phyloP scores from a whole-genome alignment of 2,329 filamentous ascomycete genomes.

The Aspergillus intermedius region DNA sequence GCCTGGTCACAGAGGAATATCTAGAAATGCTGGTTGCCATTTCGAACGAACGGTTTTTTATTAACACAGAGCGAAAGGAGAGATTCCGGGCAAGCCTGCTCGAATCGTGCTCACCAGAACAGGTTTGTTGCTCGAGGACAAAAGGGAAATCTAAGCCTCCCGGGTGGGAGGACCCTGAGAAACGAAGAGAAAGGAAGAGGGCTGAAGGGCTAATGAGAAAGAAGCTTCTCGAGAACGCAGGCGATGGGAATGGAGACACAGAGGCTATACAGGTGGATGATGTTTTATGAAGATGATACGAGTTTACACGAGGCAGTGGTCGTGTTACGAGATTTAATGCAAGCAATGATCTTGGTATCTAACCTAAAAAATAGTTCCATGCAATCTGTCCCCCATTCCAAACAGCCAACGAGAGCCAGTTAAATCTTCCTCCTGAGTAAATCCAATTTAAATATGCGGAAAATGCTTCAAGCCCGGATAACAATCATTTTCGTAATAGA shows the following conservation, averaged over 20 bases:
- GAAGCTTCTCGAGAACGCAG: slow-evolving; percentile 14
- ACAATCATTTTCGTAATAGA: not conserved
- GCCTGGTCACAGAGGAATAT: slow-evolving; percentile 60
- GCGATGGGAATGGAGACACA: slow-evolving; percentile 3
- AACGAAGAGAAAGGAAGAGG: slow-evolving; percentile 34
- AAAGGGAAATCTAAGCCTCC: slow-evolving; percentile 16
- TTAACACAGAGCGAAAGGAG: slow-evolving; percentile 35
- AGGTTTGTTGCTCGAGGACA: slow-evolving; percentile 5
- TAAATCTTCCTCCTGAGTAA: not conserved
- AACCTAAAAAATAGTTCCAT: too few species aligned
- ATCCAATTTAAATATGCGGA: not conserved
- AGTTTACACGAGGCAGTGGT: not conserved
- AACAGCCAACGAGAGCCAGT: too few species aligned
- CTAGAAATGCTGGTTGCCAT: slow-evolving; percentile 61
- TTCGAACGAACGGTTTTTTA: slow-evolving; percentile 55
- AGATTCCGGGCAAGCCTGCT: slow-evolving; percentile 30
- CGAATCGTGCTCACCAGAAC: slow-evolving; percentile 12
- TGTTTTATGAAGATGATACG: not conserved
- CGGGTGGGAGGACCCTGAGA: slow-evolving; percentile 34
- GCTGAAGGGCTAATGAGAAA: slow-evolving; percentile 36
- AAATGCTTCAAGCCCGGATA: not conserved
- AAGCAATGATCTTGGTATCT: not conserved
- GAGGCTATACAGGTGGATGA: slow-evolving; percentile 6
- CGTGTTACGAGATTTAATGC: not conserved
- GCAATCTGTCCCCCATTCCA: too few species aligned